Evolutionary conservation across 352 stramenopile species (phyloP).

Genomic region (Pythium rishiriense): DNA sequence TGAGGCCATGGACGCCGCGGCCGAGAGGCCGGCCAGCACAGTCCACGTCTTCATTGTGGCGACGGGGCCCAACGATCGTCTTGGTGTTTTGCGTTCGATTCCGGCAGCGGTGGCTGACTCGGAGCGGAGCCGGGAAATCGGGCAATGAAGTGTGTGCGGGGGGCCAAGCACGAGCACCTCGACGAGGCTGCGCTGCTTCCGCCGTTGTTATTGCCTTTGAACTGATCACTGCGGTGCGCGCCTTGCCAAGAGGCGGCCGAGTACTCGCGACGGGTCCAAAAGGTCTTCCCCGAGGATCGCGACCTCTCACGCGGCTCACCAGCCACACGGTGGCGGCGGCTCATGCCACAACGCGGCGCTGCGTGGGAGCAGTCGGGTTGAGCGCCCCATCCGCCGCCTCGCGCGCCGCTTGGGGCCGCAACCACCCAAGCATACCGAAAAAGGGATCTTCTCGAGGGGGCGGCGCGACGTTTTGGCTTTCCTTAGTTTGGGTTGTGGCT

Average conservation of each 20-base stretch:
- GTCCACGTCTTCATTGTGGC: conserved; percentile 1
- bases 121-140: neutral
- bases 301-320: neutral
- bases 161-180: neutral
- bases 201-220: too few species aligned
- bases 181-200: too few species aligned
- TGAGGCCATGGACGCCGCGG: conserved; percentile 11
- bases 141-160: neutral
- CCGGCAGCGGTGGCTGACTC: too few species aligned
- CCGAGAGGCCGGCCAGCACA: conserved; percentile 2
- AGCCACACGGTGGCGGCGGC: neutral
- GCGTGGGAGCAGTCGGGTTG: too few species aligned
- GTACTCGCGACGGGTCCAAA: neutral
- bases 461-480: too few species aligned
- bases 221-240: too few species aligned
- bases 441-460: too few species aligned
- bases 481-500: neutral
- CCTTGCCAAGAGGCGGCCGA: neutral
- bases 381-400: too few species aligned
- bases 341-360: too few species aligned
- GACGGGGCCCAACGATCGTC: neutral
- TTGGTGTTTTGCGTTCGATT: neutral
- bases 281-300: neutral
- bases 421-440: too few species aligned
- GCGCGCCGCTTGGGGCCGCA: too few species aligned